Evolutionary conservation across 2,329 filamentous ascomycete genomes (phyloP).

Genomic region (Cordyceps javanica): DNA sequence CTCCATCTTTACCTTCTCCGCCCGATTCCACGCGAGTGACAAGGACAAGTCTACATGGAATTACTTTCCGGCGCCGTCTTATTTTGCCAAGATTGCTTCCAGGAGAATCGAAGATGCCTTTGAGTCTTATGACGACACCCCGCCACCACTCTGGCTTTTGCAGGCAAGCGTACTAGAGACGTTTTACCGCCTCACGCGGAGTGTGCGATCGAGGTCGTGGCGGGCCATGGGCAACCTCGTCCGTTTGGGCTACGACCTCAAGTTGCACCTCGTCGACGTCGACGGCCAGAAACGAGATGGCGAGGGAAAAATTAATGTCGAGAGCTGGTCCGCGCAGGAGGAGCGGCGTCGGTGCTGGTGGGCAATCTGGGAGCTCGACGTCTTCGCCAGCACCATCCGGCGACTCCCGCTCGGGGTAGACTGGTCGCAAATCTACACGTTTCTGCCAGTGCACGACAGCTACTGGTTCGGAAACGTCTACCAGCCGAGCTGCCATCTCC

Average conservation of each 20-base stretch:
- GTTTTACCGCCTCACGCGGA: conserved; percentile 28
- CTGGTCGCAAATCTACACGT: conserved; percentile 28
- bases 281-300: conserved; percentile 9
- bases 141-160: conserved; percentile 28
- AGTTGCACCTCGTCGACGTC: conserved; percentile 25
- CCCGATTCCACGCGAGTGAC: neutral
- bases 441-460: conserved; percentile 29
- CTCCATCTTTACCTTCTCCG: neutral
- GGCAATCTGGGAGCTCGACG: conserved; percentile 38
- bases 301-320: neutral
- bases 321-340: conserved; percentile 18
- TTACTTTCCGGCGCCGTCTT: neutral
- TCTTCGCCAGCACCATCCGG: conserved; percentile 34
- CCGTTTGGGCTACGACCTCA: conserved; percentile 28
- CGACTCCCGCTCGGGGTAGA: conserved; percentile 30
- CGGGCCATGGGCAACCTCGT: conserved; percentile 25
- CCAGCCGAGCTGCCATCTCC: conserved; percentile 24
- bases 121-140: conserved; percentile 24
- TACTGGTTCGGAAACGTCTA: conserved; percentile 25
- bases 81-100: conserved; percentile 17
- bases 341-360: conserved; percentile 33
- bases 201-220: conserved; percentile 32
- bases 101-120: conserved; percentile 24
- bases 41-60: neutral
- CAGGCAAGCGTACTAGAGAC: conserved; percentile 30